phyloP scores from a whole-genome alignment of 441 rosid species.

The Gossypium gossypioides region DNA sequence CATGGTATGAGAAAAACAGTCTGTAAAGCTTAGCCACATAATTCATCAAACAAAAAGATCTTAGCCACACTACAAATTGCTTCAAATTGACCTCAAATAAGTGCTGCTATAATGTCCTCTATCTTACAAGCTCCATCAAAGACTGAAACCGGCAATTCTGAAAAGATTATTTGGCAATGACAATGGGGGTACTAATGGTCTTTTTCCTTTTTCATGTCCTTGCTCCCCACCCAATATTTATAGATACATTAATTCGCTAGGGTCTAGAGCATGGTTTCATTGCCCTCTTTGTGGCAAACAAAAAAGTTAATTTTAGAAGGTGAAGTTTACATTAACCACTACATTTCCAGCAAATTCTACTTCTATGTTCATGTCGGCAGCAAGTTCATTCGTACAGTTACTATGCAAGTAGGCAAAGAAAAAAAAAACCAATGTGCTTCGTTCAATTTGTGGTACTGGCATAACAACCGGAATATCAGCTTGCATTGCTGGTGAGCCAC shows the following conservation, averaged over 20 bases:
- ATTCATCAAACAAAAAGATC: not conserved
- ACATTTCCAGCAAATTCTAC: not conserved
- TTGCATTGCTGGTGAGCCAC: conserved; percentile 49
- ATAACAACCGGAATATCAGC: conserved; percentile 34
- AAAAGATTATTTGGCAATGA: not conserved
- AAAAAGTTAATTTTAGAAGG: not conserved
- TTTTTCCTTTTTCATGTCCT: not conserved
- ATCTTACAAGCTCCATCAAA: not conserved
- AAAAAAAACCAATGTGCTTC: not conserved
- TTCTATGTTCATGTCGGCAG: not conserved
- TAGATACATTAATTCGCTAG: not conserved
- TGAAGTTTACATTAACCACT: not conserved
- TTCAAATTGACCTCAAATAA: not conserved
- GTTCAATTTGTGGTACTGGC: not conserved
- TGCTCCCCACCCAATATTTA: not conserved
- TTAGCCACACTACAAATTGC: not conserved
- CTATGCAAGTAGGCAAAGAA: not conserved
- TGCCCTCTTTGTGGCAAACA: not conserved
- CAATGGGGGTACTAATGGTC: not conserved
- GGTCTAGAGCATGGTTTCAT: not conserved
- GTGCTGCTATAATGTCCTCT: not conserved
- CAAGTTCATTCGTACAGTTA: not conserved
- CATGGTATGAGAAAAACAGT: too few relatives aligned
- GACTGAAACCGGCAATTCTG: not conserved
- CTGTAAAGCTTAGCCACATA: not conserved